Percentiles rank a stretch among this genome's conserved stretches.
Evolutionary conservation across 2,329 filamentous ascomycete species (phyloP).

Genomic region (Calonectria pseudoreteaudii): DNA sequence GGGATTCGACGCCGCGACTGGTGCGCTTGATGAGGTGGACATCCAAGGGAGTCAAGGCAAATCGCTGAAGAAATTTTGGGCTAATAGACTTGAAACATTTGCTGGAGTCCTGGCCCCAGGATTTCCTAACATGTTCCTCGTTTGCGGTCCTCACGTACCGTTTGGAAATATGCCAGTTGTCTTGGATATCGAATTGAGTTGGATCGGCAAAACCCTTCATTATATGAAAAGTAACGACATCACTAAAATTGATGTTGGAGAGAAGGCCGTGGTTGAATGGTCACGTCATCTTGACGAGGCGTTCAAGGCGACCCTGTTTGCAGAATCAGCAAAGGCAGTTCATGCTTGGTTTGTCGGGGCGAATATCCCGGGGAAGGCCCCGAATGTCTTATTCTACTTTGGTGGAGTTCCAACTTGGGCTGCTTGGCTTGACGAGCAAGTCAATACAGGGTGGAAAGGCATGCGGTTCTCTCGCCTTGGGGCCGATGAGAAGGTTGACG

Average conservation of each 20-base stretch:
- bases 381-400: constrained; percentile 25
- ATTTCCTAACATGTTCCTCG: constrained; percentile 29
- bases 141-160: constrained; percentile 25
- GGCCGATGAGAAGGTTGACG: background rate
- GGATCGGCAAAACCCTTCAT: constrained; percentile 20
- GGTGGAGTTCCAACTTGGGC: constrained; percentile 20
- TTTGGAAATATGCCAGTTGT: constrained; percentile 27
- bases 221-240: constrained; percentile 15
- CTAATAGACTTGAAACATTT: constrained; percentile 17
- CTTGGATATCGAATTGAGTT: constrained; percentile 13
- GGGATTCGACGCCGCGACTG: constrained; percentile 28
- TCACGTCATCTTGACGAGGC: constrained; percentile 36
- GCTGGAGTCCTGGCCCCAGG: constrained; percentile 16
- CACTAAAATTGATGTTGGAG: constrained; percentile 7
- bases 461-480: constrained; percentile 11
- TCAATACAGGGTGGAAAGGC: constrained; percentile 5
- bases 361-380: constrained; percentile 23
- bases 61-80: constrained; percentile 15
- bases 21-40: constrained; percentile 19
- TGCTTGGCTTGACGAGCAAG: constrained; percentile 22
- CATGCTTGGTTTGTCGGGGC: constrained; percentile 28
- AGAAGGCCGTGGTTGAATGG: constrained; percentile 20
- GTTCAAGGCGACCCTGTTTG: constrained; percentile 49
- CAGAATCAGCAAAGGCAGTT: constrained; percentile 18
- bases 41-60: constrained; percentile 14